Conservation (phyloP, 1,139 yeast genomes). For the Zygoascus sp. region DNA sequence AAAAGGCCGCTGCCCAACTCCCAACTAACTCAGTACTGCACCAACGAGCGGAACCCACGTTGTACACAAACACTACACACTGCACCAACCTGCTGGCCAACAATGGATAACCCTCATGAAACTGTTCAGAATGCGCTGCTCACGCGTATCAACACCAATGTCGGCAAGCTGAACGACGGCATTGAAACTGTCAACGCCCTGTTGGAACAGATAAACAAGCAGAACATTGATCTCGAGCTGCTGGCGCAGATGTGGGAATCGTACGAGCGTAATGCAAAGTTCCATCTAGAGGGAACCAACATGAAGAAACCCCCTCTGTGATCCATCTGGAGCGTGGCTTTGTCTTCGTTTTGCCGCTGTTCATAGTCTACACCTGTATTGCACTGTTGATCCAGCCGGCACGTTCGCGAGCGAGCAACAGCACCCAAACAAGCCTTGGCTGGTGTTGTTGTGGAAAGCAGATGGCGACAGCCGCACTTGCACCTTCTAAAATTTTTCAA, state of each 20-base stretch:
- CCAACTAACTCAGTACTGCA: too few species aligned
- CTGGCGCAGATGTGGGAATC: conserved; percentile 80
- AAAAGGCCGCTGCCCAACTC: too few species aligned
- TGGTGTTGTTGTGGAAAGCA: too few species aligned
- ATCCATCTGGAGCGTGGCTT: too few species aligned
- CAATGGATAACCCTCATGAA: conserved; percentile 75
- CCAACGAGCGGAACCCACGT: not conserved
- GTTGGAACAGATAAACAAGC: conserved; percentile 57
- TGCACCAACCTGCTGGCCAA: not conserved
- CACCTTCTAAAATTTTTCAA: conserved; percentile 1
- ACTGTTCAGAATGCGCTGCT: conserved; percentile 76
- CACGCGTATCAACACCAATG: conserved; percentile 70
- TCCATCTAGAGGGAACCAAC: conserved; percentile 68
- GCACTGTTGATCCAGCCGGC: too few species aligned
- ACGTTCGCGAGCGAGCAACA: too few species aligned
- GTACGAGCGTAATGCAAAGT: conserved; percentile 66
- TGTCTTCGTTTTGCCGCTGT: too few species aligned
- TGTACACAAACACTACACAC: not conserved
- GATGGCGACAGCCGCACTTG: not conserved
- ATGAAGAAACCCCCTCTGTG: conserved; percentile 7
- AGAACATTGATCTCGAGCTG: conserved; percentile 66
- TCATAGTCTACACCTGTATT: too few species aligned
- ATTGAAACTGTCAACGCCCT: conserved; percentile 58
- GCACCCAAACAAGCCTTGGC: too few species aligned
- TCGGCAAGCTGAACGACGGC: conserved; percentile 70